A percentile compares a stretch with the other conserved stretches of the same genome.
Conservation (phyloP, 768 basidiomycete genomes). For the Panellus pusillus region DNA sequence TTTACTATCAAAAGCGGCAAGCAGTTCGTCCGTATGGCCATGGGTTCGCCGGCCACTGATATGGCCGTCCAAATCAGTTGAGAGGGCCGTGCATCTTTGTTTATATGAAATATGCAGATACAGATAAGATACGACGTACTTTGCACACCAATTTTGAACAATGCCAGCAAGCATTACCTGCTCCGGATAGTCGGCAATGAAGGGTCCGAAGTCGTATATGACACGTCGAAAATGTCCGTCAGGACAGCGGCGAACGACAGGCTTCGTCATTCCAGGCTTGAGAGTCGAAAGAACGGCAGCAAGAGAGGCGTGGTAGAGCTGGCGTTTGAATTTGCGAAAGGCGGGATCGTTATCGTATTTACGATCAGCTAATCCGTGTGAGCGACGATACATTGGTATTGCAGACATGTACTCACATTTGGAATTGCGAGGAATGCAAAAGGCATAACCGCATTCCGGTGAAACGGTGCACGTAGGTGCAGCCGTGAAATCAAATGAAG, state of each 20-base stretch:
- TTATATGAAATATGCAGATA: rapidly evolving
- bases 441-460: conserved; percentile 25
- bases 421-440: conserved; percentile 31
- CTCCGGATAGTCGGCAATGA: conserved; percentile 33
- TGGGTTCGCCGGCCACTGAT: conserved; percentile 2
- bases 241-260: conserved; percentile 25
- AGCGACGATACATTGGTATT: no score
- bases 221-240: conserved; percentile 28
- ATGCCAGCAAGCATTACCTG: conserved; percentile 25
- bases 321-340: conserved; percentile 19
- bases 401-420: conserved; percentile 23
- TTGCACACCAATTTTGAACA: conserved; percentile 10
- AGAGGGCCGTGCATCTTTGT: conserved; percentile 7
- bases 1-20: no score
- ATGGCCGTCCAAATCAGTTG: conserved; percentile 6
- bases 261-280: conserved; percentile 10
- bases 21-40: conserved; percentile 7
- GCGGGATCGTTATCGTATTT: conserved; percentile 8
- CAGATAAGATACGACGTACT: not conserved
- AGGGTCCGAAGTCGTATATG: conserved; percentile 26
- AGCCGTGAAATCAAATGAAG: no score
- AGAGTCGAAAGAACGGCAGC: conserved; percentile 7
- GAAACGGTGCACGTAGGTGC: no score
- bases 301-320: conserved; percentile 20
- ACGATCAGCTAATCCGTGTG: conserved; percentile 9